phyloP scores from a whole-genome alignment of 257 asterid species.

The Henckelia pumila region DNA sequence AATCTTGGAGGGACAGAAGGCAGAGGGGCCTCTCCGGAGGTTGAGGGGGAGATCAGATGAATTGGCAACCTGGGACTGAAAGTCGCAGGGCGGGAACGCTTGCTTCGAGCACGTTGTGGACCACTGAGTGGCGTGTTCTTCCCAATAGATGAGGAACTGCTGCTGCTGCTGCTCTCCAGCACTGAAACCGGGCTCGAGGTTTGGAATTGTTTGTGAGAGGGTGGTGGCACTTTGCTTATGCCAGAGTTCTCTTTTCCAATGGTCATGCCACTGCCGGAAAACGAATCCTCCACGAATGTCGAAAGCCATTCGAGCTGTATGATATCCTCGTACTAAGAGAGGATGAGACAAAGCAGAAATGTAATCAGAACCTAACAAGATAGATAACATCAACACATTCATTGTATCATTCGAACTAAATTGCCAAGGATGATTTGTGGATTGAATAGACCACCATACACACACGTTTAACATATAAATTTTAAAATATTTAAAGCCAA shows the following conservation, averaged over 20 bases:
- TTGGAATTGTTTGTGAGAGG: conserved; percentile 44
- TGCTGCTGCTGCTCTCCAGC: conserved; percentile 77
- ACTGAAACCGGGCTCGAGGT: conserved; percentile 75
- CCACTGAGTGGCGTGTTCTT: conserved; percentile 56
- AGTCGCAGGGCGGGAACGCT: conserved; percentile 73
- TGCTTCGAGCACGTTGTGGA: conserved; percentile 83
- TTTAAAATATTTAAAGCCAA: not conserved
- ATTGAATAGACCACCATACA: not conserved
- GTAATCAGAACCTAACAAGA: not conserved
- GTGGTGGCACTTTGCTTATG: conserved; percentile 26
- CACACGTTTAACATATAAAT: not conserved
- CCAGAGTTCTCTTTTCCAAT: conserved; percentile 44
- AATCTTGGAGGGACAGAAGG: conserved; percentile 31
- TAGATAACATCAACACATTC: not conserved
- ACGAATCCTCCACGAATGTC: conserved; percentile 77
- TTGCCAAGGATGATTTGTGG: not conserved
- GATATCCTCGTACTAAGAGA: conserved; percentile 72
- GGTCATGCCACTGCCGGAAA: conserved; percentile 57
- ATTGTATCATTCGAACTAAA: not conserved
- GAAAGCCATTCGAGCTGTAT: conserved; percentile 71
- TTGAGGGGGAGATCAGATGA: conserved; percentile 45
- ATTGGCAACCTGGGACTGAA: conserved; percentile 57
- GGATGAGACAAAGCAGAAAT: conserved; percentile 12
- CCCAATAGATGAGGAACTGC: conserved; percentile 43
- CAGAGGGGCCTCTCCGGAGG: conserved; percentile 35